Evolutionary conservation across 805 yeast genomes (phyloP).

Genomic region (Kuraishia piskuri): DNA sequence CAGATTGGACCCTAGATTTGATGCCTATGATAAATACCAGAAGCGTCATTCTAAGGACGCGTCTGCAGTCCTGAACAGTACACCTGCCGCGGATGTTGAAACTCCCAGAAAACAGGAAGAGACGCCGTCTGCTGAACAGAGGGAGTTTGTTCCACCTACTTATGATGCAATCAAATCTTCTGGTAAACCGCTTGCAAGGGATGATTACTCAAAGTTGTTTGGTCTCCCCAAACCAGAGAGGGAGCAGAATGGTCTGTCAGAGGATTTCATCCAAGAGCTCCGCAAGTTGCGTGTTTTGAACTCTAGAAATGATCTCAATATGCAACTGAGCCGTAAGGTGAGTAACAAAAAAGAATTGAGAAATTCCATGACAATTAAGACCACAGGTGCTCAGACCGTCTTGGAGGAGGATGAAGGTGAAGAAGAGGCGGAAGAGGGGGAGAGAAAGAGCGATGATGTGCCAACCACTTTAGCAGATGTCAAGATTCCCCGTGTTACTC

Average conservation of each 20-base stretch:
- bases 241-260: constrained; percentile 17
- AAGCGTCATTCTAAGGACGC: constrained; percentile 34
- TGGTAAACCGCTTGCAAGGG: constrained; percentile 8
- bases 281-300: constrained; percentile 34
- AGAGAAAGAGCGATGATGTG: constrained; percentile 12
- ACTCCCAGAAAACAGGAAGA: not conserved
- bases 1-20: constrained; percentile 47
- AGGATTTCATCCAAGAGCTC: constrained; percentile 35
- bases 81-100: constrained; percentile 1
- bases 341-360: constrained; percentile 15
- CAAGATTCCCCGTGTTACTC: constrained; percentile 60
- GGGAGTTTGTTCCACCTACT: not conserved
- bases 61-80: constrained; percentile 17
- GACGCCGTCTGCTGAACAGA: not conserved
- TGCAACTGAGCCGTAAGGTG: constrained; percentile 2
- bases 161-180: not conserved
- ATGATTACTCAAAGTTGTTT: constrained; percentile 13
- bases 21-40: constrained; percentile 37
- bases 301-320: constrained; percentile 27
- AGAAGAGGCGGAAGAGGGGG: constrained; percentile 9
- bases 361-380: constrained; percentile 13
- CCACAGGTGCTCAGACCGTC: constrained; percentile 6
- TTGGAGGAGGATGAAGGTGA: constrained; percentile 14
- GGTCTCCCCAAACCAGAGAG: constrained; percentile 1
- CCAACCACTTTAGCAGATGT: constrained; percentile 54